These are phyloP conservation scores for Endothia cerciana DNA, from an alignment of 2,329 filamentous ascomycete species.

Conservation along the genomic window DNA sequence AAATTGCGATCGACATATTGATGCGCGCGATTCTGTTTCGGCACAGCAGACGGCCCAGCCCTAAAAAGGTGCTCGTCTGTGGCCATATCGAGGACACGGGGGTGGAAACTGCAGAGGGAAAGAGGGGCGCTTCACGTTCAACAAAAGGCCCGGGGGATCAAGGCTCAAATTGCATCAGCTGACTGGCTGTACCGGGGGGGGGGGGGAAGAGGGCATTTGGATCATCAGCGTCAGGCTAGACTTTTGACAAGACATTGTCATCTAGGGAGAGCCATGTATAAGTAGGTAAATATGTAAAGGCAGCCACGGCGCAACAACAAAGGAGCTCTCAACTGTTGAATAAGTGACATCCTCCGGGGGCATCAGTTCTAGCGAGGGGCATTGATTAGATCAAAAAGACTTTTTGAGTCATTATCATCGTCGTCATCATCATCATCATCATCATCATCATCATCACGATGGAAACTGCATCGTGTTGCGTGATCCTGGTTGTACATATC, in stretches of 20 bases:
- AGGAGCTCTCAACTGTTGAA: slow-evolving; percentile 19
- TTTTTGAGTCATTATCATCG: slow-evolving; percentile 8
- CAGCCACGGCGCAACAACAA: slow-evolving; percentile 10
- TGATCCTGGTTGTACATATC: background rate
- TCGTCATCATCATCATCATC: background rate
- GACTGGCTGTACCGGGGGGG: background rate
- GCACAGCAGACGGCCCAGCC: background rate
- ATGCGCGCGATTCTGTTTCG: background rate
- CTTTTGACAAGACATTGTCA: slow-evolving; percentile 24
- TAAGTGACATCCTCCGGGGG: slow-evolving; percentile 20
- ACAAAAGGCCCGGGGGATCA: background rate
- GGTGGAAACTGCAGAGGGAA: too few relatives aligned
- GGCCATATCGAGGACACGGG: background rate
- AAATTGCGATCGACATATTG: background rate
- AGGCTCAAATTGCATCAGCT: background rate
- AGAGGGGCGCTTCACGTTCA: background rate
- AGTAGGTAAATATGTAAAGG: slow-evolving; percentile 26
- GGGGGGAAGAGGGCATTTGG: slow-evolving; percentile 16
- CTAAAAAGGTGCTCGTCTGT: background rate
- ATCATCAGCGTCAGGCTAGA: slow-evolving; percentile 24
- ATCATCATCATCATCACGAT: background rate
- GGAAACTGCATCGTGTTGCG: background rate
- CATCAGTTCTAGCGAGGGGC: slow-evolving; percentile 14
- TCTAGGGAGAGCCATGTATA: slow-evolving; percentile 26
- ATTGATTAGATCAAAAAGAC: slow-evolving; percentile 19